Conservation (phyloP, 257 asterid genomes). For the Solanum habrochaites region DNA sequence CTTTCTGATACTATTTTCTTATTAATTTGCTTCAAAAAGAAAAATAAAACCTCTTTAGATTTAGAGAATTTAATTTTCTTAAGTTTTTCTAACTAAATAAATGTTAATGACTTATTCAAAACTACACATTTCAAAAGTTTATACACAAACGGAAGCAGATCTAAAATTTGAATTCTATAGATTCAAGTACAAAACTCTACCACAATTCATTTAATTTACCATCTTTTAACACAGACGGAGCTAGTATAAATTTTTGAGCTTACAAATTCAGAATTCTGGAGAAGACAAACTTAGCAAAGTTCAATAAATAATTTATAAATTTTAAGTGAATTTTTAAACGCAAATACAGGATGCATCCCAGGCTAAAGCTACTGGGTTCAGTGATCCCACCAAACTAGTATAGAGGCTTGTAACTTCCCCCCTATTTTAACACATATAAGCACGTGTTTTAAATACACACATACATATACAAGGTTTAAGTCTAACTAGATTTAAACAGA, state of each 20-base stretch:
- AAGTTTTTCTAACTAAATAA: too few species aligned
- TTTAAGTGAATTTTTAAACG: not conserved
- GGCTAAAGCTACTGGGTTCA: not conserved
- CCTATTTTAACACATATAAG: not conserved
- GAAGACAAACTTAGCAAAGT: not conserved
- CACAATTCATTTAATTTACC: too few species aligned
- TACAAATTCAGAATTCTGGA: not conserved
- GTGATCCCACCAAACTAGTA: not conserved
- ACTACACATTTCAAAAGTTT: too few species aligned
- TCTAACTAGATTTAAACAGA: constrained; percentile 11
- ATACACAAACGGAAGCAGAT: too few species aligned
- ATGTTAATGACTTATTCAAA: too few species aligned
- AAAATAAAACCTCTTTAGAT: too few species aligned
- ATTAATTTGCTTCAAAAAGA: not conserved
- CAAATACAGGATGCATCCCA: not conserved
- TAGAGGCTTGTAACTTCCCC: not conserved
- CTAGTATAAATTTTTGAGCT: too few species aligned
- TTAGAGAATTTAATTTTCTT: too few species aligned
- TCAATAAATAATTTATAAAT: too few species aligned
- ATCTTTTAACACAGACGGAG: too few species aligned
- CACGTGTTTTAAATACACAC: not conserved
- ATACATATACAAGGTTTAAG: not conserved
- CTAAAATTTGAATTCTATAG: too few species aligned
- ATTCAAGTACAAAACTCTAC: too few species aligned
- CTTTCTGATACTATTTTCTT: not conserved